Percentiles rank a stretch among this genome's conserved stretches.
These are phyloP conservation scores for Endothia cerciana DNA, from an alignment of 2,329 filamentous ascomycete genomes.

Conservation along the genomic window DNA sequence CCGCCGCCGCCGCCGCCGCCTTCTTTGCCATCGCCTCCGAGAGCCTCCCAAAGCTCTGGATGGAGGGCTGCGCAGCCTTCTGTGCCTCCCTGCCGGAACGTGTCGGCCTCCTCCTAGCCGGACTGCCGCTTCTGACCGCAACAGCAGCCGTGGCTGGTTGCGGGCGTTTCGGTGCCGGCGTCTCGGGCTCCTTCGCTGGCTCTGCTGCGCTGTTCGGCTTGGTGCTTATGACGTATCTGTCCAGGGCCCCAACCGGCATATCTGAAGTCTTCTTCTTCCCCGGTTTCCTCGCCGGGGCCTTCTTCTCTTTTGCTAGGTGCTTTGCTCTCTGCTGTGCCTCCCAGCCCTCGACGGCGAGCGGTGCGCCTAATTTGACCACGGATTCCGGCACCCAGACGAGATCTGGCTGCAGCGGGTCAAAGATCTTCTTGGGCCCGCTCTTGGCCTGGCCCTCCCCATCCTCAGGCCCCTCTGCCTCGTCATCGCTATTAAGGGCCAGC, in stretches of 20 bases:
- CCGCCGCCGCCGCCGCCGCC: not conserved
- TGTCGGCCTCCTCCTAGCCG: not conserved
- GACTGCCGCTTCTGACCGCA: not conserved
- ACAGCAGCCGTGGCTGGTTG: not conserved
- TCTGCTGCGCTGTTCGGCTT: slow-evolving; percentile 32
- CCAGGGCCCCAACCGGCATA: slow-evolving; percentile 39
- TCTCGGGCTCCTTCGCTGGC: slow-evolving; percentile 7
- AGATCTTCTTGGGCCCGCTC: slow-evolving; percentile 46
- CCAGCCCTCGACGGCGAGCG: slow-evolving; percentile 68
- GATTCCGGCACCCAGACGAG: slow-evolving; percentile 71
- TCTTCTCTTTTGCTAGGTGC: slow-evolving; percentile 28
- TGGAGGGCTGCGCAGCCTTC: slow-evolving; percentile 14
- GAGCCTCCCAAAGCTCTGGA: slow-evolving; percentile 39
- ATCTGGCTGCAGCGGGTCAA: slow-evolving; percentile 68
- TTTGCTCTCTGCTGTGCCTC: slow-evolving; percentile 48
- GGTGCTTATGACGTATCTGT: slow-evolving; percentile 44
- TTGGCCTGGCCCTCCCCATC: slow-evolving; percentile 32
- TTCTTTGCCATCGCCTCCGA: slow-evolving; percentile 18
- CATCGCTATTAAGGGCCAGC: slow-evolving; percentile 67
- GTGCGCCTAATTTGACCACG: slow-evolving; percentile 66
- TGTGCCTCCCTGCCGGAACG: not conserved
- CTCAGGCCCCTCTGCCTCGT: slow-evolving; percentile 56
- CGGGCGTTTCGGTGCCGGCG: no score
- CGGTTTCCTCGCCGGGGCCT: slow-evolving; percentile 21
- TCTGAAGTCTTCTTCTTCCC: slow-evolving; percentile 31